Conservation (phyloP, 2,329 filamentous ascomycete species). For the Trichoderma brevicompactum region DNA sequence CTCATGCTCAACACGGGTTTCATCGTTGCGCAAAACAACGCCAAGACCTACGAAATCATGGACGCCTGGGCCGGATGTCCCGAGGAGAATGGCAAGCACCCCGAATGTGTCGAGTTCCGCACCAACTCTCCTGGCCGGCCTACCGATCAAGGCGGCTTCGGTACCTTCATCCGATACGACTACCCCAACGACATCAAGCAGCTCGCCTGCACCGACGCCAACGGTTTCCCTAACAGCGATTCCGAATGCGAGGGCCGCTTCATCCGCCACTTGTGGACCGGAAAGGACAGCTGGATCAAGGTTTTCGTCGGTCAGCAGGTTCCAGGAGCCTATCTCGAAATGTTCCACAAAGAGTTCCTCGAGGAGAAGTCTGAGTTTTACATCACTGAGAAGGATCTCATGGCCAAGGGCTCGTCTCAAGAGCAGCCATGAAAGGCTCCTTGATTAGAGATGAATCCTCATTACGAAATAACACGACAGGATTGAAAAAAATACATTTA, state of each 20-base stretch:
- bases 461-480: conserved; percentile 1
- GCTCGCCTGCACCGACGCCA: conserved; percentile 49
- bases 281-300: conserved; percentile 48
- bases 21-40: conserved; percentile 57
- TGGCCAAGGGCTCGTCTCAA: conserved; percentile 30
- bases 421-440: neutral
- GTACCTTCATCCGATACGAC: conserved; percentile 50
- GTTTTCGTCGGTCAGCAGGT: conserved; percentile 45
- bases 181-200: conserved; percentile 47
- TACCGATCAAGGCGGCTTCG: conserved; percentile 51
- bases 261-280: conserved; percentile 51
- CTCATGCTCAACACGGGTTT: conserved; percentile 57
- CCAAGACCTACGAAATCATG: conserved; percentile 52
- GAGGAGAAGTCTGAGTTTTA: conserved; percentile 43
- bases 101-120: conserved; percentile 47
- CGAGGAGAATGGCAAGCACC: conserved; percentile 45
- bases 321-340: conserved; percentile 43
- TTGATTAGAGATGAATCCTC: neutral
- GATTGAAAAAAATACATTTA: conserved; percentile 13
- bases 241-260: conserved; percentile 47
- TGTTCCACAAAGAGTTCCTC: conserved; percentile 45
- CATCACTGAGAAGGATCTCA: conserved; percentile 44
- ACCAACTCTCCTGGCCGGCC: conserved; percentile 44
- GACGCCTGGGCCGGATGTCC: conserved; percentile 53
- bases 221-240: conserved; percentile 48